Conservation (phyloP, 2,329 filamentous ascomycete genomes). For the Penicillium sp. region DNA sequence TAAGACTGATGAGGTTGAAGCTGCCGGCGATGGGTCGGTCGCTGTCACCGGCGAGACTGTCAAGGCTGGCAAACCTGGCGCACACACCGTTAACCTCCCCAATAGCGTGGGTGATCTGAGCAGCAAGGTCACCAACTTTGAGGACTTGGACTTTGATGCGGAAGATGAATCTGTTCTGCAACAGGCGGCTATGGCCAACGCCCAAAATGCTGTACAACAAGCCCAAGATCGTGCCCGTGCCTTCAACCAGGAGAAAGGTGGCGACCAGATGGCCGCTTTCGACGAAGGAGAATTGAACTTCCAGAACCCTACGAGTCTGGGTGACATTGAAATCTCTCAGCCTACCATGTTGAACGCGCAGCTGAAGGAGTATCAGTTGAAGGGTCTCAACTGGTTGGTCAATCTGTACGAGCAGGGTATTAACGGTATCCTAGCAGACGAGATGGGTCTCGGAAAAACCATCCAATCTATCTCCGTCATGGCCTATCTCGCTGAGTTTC, state of each 20-base stretch:
- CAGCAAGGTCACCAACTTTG: conserved; percentile 84
- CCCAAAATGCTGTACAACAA: conserved; percentile 91
- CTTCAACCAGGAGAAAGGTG: conserved; percentile 67
- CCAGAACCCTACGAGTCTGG: conserved; percentile 94
- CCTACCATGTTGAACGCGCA: conserved; percentile 90
- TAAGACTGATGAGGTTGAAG: conserved; percentile 94
- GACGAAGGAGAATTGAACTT: conserved; percentile 99
- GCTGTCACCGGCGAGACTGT: conserved; percentile 52
- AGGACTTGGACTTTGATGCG: conserved; percentile 92
- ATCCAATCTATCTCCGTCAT: conserved; percentile 99
- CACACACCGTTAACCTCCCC: conserved; percentile 49
- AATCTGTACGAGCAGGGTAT: conserved; percentile 99
- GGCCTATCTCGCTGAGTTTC: conserved; percentile 94
- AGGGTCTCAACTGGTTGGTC: conserved; percentile 98
- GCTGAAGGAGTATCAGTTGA: conserved; percentile 97
- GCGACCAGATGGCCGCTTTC: conserved; percentile 65
- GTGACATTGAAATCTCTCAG: conserved; percentile 90
- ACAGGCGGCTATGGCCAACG: conserved; percentile 88
- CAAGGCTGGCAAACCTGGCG: conserved; percentile 32
- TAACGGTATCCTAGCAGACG: conserved; percentile 97
- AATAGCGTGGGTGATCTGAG: conserved; percentile 52
- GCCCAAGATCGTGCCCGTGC: conserved; percentile 89
- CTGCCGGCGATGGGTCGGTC: conserved; percentile 77
- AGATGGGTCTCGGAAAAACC: conserved; percentile 99
- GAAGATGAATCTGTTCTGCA: conserved; percentile 82